A percentile compares a stretch with the other conserved stretches of the same genome.
phyloP scores from a whole-genome alignment of 164 flowering plant species.

The Platanus orientalis region DNA sequence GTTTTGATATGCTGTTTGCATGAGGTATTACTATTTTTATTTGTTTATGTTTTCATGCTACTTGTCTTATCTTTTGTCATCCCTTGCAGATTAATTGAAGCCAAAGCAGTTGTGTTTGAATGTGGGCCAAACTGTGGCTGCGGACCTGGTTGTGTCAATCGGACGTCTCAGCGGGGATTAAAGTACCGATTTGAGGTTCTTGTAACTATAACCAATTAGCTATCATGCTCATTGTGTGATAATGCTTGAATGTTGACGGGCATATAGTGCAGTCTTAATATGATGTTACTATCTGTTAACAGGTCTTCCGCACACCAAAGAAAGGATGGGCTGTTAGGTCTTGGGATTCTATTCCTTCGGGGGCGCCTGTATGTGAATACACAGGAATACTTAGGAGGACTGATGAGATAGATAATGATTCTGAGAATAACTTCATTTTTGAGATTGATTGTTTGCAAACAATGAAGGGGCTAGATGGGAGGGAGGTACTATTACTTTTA shows the following conservation, averaged over 20 bases:
- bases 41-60: not conserved
- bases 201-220: not conserved
- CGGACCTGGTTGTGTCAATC: constrained; percentile 75
- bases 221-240: not conserved
- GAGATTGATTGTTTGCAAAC: constrained; percentile 97
- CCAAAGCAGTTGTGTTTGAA: constrained; percentile 82
- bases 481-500: constrained; percentile 54
- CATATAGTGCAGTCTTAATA: not conserved
- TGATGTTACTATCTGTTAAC: constrained; percentile 5
- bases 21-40: not conserved
- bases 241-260: not conserved
- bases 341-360: constrained; percentile 90
- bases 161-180: constrained; percentile 66
- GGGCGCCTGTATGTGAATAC: constrained; percentile 92
- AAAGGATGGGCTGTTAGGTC: constrained; percentile 98
- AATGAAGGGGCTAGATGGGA: constrained; percentile 83
- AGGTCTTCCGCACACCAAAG: constrained; percentile 90
- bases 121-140: constrained; percentile 96
- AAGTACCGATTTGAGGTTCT: constrained; percentile 74
- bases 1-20: no score
- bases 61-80: not conserved
- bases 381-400: constrained; percentile 64
- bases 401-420: constrained; percentile 50
- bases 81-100: constrained; percentile 61
- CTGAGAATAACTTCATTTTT: constrained; percentile 68